Evolutionary conservation across 2,329 filamentous ascomycete genomes (phyloP), one percentile per base, ranked within the genome.

Genomic region (Talaromyces sp.): DNA sequence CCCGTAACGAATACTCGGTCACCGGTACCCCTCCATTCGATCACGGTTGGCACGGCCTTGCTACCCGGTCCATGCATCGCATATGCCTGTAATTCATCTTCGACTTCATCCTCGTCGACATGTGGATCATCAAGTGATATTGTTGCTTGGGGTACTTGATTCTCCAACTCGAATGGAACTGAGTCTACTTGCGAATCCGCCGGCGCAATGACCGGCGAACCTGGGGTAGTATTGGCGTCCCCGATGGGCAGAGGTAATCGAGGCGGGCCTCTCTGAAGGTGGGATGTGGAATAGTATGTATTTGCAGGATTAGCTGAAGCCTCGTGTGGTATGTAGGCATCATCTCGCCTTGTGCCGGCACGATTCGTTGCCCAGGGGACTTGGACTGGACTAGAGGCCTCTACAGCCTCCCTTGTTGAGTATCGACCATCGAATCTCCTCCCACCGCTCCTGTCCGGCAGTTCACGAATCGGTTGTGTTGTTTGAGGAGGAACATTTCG

Each of bases 1-100:
- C 93, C 93, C 0, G 94, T 99, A 46, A 99, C 91, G 72, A 96
- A 99, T 63, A 97, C 85, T 74, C 92, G 95, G 59, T 96, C 89
- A 59, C 89, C 92, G 54, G 85, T 85, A 8, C 84, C 83, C 63
- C 83, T 83, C 94, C 94, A 99, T 74, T 95, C 89, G 59, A 99
- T 85, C 59, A 83, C 78, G 1, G 90, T 96, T 1, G 91, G 89
- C 41, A 97, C 89, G 7, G 89, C 89, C 39, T 89, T 88, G 37
- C 22, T 48, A 62, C 87, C 83, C 17, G 85, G 85, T 73, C 87
- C 88, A 67, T 89, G 87, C 35, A 89, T 84, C 19, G 76, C 72
- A 59, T 75, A 77, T n/a, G 76, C 72, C 39, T 86, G 82, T 68
- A 93, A 81, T 69, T 91, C 90, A 66, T 94, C 89, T 22, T 83